Conservation (phyloP, 768 basidiomycete genomes). For the Boletus insuetus region DNA sequence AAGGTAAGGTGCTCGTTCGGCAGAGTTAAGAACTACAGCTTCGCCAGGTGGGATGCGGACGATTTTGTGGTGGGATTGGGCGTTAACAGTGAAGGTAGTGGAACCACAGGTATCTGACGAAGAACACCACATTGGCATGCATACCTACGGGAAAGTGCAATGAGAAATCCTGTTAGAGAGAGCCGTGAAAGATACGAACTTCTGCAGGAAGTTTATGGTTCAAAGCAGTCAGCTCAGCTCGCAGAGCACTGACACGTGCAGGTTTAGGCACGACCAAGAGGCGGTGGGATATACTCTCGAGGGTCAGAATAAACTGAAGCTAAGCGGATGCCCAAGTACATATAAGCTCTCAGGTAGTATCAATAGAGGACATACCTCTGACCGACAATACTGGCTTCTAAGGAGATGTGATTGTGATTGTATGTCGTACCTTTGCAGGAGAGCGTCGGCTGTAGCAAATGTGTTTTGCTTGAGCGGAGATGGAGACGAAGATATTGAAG, state of each 20-base stretch:
- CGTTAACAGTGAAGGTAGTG: conserved; percentile 28
- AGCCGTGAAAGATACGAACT: conserved; percentile 42
- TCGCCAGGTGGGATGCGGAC: conserved; percentile 98
- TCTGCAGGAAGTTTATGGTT: conserved; percentile 97
- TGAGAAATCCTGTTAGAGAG: not conserved
- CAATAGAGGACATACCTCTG: conserved; percentile 56
- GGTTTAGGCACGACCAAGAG: conserved; percentile 90
- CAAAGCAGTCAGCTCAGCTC: conserved; percentile 91
- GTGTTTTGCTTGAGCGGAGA: conserved; percentile 45
- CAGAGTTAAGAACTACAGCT: conserved; percentile 96
- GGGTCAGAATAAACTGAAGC: conserved; percentile 81
- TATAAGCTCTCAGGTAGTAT: not conserved
- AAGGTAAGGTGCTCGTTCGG: conserved; percentile 92
- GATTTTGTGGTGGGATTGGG: conserved; percentile 85
- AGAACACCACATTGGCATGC: conserved; percentile 85
- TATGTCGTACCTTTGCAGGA: conserved; percentile 67
- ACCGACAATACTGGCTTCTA: conserved; percentile 83
- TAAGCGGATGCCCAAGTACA: conserved; percentile 26
- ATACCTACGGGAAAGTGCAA: conserved; percentile 48
- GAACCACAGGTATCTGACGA: conserved; percentile 58
- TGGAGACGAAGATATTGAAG: conserved; percentile 53
- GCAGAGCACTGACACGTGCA: conserved; percentile 91
- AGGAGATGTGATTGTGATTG: conserved; percentile 70
- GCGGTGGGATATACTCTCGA: conserved; percentile 92
- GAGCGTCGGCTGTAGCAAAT: conserved; percentile 46